Conservation (phyloP, 768 basidiomycete species). For the Boletus rex-veris region DNA sequence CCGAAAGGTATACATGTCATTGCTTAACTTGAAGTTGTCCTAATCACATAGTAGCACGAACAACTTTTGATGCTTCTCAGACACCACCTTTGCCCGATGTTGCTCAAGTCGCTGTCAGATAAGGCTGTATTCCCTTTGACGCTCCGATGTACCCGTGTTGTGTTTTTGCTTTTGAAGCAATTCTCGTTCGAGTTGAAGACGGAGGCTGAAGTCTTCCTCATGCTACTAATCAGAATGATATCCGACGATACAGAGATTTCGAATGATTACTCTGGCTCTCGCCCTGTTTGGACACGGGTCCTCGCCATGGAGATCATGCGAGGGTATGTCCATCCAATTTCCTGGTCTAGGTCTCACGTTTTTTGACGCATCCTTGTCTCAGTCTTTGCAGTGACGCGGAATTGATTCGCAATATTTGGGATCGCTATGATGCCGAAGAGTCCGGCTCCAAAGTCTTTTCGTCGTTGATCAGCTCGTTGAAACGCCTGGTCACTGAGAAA, state of each 20-base stretch:
- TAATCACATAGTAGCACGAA: slow-evolving; percentile 49
- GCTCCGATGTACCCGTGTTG: slow-evolving; percentile 87
- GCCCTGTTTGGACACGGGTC: slow-evolving; percentile 85
- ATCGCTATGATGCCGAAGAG: slow-evolving; percentile 63
- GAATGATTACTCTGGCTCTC: slow-evolving; percentile 29
- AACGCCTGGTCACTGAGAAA: slow-evolving; percentile 84
- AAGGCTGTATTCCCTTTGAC: slow-evolving; percentile 82
- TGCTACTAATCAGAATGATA: slow-evolving; percentile 63
- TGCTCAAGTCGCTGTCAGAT: slow-evolving; percentile 83
- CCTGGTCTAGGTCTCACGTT: not conserved
- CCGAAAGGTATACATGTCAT: slow-evolving; percentile 53
- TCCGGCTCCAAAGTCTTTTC: slow-evolving; percentile 69
- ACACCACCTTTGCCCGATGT: slow-evolving; percentile 85
- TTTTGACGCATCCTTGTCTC: slow-evolving; percentile 4
- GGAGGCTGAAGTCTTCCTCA: slow-evolving; percentile 85
- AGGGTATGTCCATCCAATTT: slow-evolving; percentile 46
- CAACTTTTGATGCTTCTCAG: slow-evolving; percentile 85
- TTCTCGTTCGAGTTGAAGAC: slow-evolving; percentile 78
- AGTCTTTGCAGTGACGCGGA: slow-evolving; percentile 79
- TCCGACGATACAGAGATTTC: slow-evolving; percentile 45
- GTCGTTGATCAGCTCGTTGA: slow-evolving; percentile 77
- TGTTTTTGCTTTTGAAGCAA: slow-evolving; percentile 90
- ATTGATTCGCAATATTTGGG: slow-evolving; percentile 76
- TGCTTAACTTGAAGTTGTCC: not conserved
- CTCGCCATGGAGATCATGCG: slow-evolving; percentile 91